Conservation (phyloP, 495 filamentous ascomycete genomes). For the Aspergillus conjunctus region DNA sequence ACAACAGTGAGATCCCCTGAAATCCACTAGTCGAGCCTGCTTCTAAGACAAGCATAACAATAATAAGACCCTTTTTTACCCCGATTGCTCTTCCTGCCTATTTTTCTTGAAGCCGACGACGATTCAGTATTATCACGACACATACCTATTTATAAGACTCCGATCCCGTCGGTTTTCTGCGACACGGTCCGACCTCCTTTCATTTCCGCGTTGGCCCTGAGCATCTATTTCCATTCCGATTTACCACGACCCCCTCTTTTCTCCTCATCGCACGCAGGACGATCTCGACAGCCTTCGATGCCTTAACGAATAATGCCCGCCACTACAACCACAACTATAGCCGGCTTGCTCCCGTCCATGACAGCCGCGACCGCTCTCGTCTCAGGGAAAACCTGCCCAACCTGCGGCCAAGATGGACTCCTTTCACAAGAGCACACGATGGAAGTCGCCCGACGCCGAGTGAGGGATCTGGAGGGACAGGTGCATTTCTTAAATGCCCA, state of each 20-base stretch:
- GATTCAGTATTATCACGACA: neutral
- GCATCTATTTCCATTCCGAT: slow-evolving; percentile 11
- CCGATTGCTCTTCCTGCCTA: neutral
- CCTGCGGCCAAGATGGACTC: slow-evolving; percentile 49
- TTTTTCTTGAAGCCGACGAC: neutral
- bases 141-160: neutral
- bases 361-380: slow-evolving; percentile 31
- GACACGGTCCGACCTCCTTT: slow-evolving; percentile 16
- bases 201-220: no score
- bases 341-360: slow-evolving; percentile 38
- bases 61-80: neutral
- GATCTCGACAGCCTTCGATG: neutral
- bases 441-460: slow-evolving; percentile 65
- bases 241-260: slow-evolving; percentile 1
- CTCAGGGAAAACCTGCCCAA: slow-evolving; percentile 44
- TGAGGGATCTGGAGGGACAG: slow-evolving; percentile 81
- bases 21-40: neutral
- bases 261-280: neutral
- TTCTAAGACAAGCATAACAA: neutral
- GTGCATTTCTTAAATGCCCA: slow-evolving; percentile 72
- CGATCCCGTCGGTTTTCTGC: slow-evolving; percentile 6
- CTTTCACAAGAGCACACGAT: slow-evolving; percentile 32
- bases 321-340: slow-evolving; percentile 40
- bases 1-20: neutral
- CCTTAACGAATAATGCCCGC: slow-evolving; percentile 25